Conservation (phyloP, 202 grass and related monocot genomes). For the Schoenoplectus tabernaemontani region DNA sequence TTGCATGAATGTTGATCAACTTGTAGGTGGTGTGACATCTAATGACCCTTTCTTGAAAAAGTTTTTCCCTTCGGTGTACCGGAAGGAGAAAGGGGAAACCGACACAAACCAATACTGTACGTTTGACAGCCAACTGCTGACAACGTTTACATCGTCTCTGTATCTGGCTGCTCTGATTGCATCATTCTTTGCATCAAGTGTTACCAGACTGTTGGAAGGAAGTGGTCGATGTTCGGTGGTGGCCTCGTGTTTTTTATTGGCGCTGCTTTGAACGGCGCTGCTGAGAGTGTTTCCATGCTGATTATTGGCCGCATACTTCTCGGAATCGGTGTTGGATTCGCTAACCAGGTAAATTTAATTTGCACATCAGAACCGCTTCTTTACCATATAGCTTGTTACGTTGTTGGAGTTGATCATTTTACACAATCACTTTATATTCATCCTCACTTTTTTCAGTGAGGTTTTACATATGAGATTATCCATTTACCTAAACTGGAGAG, state of each 20-base stretch:
- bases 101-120: conserved; percentile 71
- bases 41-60: conserved; percentile 54
- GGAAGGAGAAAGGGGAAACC: conserved; percentile 24
- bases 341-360: conserved; percentile 54
- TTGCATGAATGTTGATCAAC: neutral
- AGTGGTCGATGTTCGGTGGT: conserved; percentile 84
- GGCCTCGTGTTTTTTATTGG: conserved; percentile 65
- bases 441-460: neutral
- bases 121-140: conserved; percentile 68
- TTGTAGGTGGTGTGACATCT: conserved; percentile 53
- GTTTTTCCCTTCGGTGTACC: conserved; percentile 67
- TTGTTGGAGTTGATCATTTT: neutral
- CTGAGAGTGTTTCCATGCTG: conserved; percentile 58
- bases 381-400: neutral
- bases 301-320: conserved; percentile 70
- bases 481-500: neutral
- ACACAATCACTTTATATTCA: neutral
- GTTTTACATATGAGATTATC: neutral
- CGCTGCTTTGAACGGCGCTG: conserved; percentile 57
- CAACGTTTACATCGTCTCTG: conserved; percentile 62
- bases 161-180: conserved; percentile 64
- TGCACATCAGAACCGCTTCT: no score
- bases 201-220: conserved; percentile 48
- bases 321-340: conserved; percentile 64
- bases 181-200: conserved; percentile 67